Evolutionary conservation across 106 monocot genomes (phyloP).

Genomic region (Xerophyta viscosa): DNA sequence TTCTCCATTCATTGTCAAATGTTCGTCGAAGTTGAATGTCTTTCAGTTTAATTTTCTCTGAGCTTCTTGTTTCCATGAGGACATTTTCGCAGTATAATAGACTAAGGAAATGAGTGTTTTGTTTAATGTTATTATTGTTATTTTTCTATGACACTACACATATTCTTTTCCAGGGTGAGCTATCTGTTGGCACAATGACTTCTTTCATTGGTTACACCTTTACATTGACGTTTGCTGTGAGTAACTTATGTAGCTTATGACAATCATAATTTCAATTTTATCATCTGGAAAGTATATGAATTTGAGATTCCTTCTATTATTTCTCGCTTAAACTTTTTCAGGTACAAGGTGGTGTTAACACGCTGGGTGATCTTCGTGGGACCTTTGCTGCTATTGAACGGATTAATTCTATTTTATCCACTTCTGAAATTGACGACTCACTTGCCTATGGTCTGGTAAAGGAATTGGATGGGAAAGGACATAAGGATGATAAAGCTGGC

Average conservation of each 20-base stretch:
- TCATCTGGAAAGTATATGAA: too few species aligned
- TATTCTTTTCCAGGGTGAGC: conserved; percentile 69
- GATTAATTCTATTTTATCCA: conserved; percentile 73
- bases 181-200: conserved; percentile 89
- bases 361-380: conserved; percentile 88
- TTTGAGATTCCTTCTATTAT: neutral
- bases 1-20: too few species aligned
- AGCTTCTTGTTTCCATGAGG: too few species aligned
- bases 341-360: conserved; percentile 99
- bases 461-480: conserved; percentile 34
- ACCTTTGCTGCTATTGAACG: conserved; percentile 75
- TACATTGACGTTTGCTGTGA: conserved; percentile 96
- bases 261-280: too few species aligned
- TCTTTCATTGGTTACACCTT: conserved; percentile 99
- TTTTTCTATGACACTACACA: too few species aligned
- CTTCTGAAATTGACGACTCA: conserved; percentile 66
- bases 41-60: too few species aligned
- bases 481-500: conserved; percentile 22
- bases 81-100: too few species aligned
- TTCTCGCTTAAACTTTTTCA: conserved; percentile 15
- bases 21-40: too few species aligned
- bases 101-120: too few species aligned
- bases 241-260: conserved; percentile 19
- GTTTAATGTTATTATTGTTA: too few species aligned
- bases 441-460: conserved; percentile 73